A percentile compares a stretch with the other conserved stretches of the same genome.
Conservation (phyloP, 2,329 filamentous ascomycete genomes). For the Elsinoe batatas region DNA sequence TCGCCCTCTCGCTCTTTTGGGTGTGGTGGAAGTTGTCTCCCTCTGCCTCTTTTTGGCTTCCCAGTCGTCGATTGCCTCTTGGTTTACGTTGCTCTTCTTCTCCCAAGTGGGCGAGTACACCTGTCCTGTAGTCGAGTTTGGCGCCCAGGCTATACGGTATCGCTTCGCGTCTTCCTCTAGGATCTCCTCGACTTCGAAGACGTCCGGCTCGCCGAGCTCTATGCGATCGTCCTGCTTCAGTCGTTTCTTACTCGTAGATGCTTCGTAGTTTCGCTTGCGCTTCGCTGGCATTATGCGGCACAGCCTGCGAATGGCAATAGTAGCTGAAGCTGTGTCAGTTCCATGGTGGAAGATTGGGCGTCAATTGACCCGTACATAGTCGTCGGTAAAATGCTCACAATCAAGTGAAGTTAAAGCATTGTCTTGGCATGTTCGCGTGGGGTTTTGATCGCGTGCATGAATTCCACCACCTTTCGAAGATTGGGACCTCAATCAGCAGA, state of each 20-base stretch:
- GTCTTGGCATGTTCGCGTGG: slow-evolving; percentile 4
- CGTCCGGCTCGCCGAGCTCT: slow-evolving; percentile 21
- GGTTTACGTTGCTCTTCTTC: slow-evolving; percentile 28
- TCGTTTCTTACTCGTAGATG: slow-evolving; percentile 10
- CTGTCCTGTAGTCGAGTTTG: slow-evolving; percentile 41
- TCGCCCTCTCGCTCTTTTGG: slow-evolving; percentile 4
- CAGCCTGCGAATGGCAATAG: background rate
- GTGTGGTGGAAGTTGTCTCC: background rate
- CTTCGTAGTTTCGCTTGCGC: slow-evolving; percentile 10
- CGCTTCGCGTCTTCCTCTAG: slow-evolving; percentile 26
- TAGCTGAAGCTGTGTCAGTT: background rate
- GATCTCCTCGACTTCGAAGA: slow-evolving; percentile 24
- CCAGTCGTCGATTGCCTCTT: slow-evolving; percentile 29
- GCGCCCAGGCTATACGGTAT: slow-evolving; percentile 51
- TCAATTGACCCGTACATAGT: slow-evolving; percentile 1
- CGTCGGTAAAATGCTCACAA: slow-evolving; percentile 3
- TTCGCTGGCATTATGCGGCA: slow-evolving; percentile 14
- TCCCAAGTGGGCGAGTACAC: slow-evolving; percentile 45
- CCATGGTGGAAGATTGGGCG: background rate
- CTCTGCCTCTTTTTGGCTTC: slow-evolving; percentile 21
- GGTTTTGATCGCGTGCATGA: background rate
- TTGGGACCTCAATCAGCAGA: background rate
- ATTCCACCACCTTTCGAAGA: background rate
- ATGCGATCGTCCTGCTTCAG: slow-evolving; percentile 15
- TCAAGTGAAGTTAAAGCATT: slow-evolving; percentile 7